These are phyloP conservation scores for Apophysomyces sp. DNA, from an alignment of 371 early-diverging fungal species.

Conservation along the genomic window DNA sequence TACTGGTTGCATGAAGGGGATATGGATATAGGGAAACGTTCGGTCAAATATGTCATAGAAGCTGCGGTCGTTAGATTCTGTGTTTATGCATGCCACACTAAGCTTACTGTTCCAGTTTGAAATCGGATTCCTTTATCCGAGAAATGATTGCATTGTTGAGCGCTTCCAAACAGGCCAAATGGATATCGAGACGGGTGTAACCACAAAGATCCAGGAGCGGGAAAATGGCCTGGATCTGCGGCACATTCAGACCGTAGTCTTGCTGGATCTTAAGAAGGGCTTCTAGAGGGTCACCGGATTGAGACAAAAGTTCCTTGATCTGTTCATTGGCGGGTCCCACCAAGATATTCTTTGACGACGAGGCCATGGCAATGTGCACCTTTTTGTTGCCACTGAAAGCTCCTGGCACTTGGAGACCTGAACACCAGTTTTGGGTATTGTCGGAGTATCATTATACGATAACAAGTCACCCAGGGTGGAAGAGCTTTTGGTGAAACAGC, in stretches of 20 bases:
- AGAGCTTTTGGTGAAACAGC: too few relatives aligned
- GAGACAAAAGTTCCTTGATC: constrained; percentile 29
- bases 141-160: constrained; percentile 44
- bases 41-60: constrained; percentile 47
- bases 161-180: constrained; percentile 55
- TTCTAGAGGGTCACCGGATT: constrained; percentile 38
- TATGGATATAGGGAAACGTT: constrained; percentile 55
- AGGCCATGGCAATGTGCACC: too few relatives aligned
- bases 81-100: neutral
- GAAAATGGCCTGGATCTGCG: constrained; percentile 56
- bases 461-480: too few relatives aligned
- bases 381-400: too few relatives aligned
- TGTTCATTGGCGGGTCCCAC: constrained; percentile 37
- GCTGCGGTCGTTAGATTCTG: constrained; percentile 13
- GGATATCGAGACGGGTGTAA: constrained; percentile 53
- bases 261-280: constrained; percentile 39
- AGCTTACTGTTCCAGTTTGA: constrained; percentile 48
- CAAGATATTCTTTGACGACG: constrained; percentile 13
- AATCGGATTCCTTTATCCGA: constrained; percentile 33
- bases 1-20: constrained; percentile 59
- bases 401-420: too few relatives aligned
- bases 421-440: neutral
- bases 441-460: neutral
- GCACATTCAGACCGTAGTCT: constrained; percentile 45
- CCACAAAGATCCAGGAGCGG: constrained; percentile 62